Evolutionary conservation across 805 yeast species (phyloP), one percentile per base, ranked within the genome.

Genomic region (Saturnispora hagleri): DNA sequence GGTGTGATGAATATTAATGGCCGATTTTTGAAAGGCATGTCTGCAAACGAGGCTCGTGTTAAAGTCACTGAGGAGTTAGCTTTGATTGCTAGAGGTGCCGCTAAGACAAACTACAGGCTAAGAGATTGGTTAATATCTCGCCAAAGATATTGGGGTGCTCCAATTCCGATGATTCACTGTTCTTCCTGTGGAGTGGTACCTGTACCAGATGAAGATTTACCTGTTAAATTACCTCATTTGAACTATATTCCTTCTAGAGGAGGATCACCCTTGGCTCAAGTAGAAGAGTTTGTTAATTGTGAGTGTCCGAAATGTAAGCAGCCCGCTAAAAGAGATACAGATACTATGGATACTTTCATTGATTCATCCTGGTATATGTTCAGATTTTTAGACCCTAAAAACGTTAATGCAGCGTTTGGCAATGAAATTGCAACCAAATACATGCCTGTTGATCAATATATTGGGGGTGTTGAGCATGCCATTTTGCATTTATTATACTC

Each of bases 91-190:
- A 48, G 47, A 47, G 97, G 91, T 0, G 57, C 67, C 1, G 53
- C 58, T 3, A 71, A 77, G 4, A 73, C 75, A 0, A 82, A 82
- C 56, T 84, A 74, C 60, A 77, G 82, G 57, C 70, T 93, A 28
- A 76, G 97, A 58, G 99, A 93, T 63, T 93, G 99, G 99, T 75
- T 93, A 27, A 85, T 93, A 46, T 84, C 95, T 61, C 79, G 99
- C 62, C 99, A 93, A 67, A 72, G 99, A 54, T 91, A 86, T 67
- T 93, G 99, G 99, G 99, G 99, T 26, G 93, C 97, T 0, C 99
- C 99, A 2, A 93, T 93, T 51, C 99, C 99, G 5, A 89, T 93
- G 18, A 75, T 93, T 27, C 93, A 93, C 62, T 93, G 99, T 70
- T 76, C 74, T 6, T 57, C 66, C 2, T 93, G 99, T 73, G 99